Evolutionary conservation across 768 basidiomycete genomes (phyloP).

Genomic region (Trametes punicea): DNA sequence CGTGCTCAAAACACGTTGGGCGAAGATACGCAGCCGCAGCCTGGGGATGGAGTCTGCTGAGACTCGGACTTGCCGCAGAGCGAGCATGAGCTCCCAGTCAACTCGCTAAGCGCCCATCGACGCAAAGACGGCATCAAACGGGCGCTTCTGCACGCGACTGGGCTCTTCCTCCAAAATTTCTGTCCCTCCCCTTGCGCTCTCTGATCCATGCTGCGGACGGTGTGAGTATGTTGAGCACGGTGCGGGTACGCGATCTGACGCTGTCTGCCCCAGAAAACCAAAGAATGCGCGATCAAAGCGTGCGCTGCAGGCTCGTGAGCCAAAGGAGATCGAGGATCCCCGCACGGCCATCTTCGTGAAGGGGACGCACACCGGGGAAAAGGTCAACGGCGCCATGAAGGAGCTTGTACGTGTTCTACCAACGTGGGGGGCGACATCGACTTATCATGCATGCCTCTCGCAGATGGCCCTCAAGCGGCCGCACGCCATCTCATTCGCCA

Average conservation of each 20-base stretch:
- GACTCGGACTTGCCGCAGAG: background rate
- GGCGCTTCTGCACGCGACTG: slow-evolving; percentile 4
- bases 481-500: slow-evolving; percentile 85
- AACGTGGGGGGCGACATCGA: background rate
- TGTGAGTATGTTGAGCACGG: slow-evolving; percentile 18
- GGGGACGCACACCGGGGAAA: slow-evolving; percentile 82
- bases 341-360: slow-evolving; percentile 88
- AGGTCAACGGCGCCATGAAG: slow-evolving; percentile 76
- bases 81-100: background rate
- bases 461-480: slow-evolving; percentile 96
- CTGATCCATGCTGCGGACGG: slow-evolving; percentile 27
- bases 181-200: background rate
- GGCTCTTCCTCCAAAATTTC: slow-evolving; percentile 8
- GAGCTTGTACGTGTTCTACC: slow-evolving; percentile 66
- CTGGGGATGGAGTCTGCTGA: too few species aligned
- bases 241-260: background rate
- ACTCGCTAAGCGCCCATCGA: background rate
- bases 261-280: slow-evolving; percentile 58
- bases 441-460: background rate
- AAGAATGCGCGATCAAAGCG: slow-evolving; percentile 96
- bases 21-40: too few species aligned
- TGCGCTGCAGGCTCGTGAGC: slow-evolving; percentile 77
- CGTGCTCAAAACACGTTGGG: too few species aligned
- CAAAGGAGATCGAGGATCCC: slow-evolving; percentile 87
- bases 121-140: background rate